Base-by-base conservation (phyloP, 805 yeast species). In the Kazachstania kunashirensis region DNA sequence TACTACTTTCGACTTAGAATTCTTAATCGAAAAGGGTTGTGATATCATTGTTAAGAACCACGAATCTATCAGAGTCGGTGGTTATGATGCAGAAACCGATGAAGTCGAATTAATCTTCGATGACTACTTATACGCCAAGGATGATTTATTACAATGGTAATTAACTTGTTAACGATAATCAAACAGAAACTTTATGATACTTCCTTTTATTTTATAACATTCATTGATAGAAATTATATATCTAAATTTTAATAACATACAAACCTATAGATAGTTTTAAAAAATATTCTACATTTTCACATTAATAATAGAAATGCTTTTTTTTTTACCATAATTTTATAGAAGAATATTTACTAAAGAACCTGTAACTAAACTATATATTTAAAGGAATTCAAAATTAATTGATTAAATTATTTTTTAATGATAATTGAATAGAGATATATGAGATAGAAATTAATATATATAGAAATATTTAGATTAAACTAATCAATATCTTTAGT, bases 11-110 rank as follows among this genome's bases (percentile, higher is more conserved):
- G 76, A 71, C 45, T 71, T 82, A 27, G 78, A 75, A 42, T 70
- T 70, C 55, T 79, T 84, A 41, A 71, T 77, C 61, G 72, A 67
- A 38, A 73, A 83, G 38, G 94, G 94, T 50, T 94, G 94, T 45
- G 80, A 77, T 53, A 80, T 78, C 57, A 86, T 83, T 39, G 84
- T 84, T 42, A 74, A 77, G 54, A 84, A 82, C 65, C 70, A 82
- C 62, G 66, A 70, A 30, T 67, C 71, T 36, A 75, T 83, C 53
- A 68, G 66, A 59, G 71, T 82, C 40, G 71, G 69, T 37, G 69
- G 68, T 24, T 78, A 73, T 67, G 55, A 68, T 52, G 49, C 66
- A 24, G 63, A 63, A 36, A 57, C 58, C 38, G 66, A 65, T 36
- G 59, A 55, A 37, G 57, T 63, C 38, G 61, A 62, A 43, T 49